phyloP scores from a whole-genome alignment of 176 grass and related monocot genomes.

The Aechmea fasciata region DNA sequence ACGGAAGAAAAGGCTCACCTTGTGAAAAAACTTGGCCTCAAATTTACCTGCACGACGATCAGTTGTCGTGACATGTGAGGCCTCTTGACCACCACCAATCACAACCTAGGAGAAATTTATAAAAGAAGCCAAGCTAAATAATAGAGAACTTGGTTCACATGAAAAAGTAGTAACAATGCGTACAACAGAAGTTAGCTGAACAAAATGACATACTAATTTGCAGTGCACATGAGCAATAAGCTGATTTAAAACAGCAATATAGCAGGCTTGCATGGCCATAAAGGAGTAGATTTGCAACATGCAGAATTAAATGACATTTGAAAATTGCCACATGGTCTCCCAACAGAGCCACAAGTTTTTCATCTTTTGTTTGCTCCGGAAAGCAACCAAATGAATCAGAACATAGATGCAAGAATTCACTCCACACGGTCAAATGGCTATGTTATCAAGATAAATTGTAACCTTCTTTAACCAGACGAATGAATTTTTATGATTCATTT shows the following conservation, averaged over 20 bases:
- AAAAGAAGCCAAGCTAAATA: background rate
- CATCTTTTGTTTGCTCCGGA: no score
- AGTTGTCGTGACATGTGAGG: constrained; percentile 71
- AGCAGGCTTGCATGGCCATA: no score
- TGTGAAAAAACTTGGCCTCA: constrained; percentile 88
- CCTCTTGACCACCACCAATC: constrained; percentile 74
- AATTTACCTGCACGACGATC: constrained; percentile 82
- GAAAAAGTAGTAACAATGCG: background rate
- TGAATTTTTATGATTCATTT: no score
- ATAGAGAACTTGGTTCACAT: background rate
- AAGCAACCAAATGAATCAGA: no score
- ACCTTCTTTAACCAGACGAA: no score
- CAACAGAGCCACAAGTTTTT: no score
- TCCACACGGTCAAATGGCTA: no score
- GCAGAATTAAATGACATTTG: no score
- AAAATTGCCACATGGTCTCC: no score
- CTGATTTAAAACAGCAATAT: background rate
- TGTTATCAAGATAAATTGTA: no score
- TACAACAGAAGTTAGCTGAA: background rate
- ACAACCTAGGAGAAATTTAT: constrained; percentile 52
- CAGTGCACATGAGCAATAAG: background rate
- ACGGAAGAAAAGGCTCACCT: constrained; percentile 21
- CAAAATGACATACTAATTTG: background rate
- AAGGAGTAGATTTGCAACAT: no score
- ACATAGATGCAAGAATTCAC: no score